phyloP scores from a whole-genome alignment of 2,329 filamentous ascomycete species.

The Aureobasidium uvarum region DNA sequence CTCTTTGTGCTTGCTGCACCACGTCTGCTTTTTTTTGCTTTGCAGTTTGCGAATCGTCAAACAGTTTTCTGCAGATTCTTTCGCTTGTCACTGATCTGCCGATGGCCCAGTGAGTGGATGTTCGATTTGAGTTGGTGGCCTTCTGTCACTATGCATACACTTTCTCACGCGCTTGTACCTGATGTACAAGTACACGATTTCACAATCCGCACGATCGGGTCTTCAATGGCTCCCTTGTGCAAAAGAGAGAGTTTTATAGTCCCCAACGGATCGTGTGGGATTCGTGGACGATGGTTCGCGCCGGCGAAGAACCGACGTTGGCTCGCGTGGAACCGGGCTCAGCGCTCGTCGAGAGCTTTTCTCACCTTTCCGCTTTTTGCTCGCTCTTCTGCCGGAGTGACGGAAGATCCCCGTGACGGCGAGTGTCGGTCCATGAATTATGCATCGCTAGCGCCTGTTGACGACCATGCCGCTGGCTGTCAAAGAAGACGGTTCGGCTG shows the following conservation, averaged over 20 bases:
- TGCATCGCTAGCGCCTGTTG: conserved; percentile 15
- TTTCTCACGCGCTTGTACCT: conserved; percentile 11
- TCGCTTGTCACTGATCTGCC: not conserved
- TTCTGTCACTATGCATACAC: conserved; percentile 19
- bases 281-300: conserved; percentile 8
- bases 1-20: not conserved
- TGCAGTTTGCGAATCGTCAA: conserved; percentile 3
- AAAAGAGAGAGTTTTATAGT: conserved; percentile 2
- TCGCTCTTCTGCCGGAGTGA: conserved; percentile 3
- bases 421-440: conserved; percentile 1
- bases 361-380: not conserved
- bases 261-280: conserved; percentile 4
- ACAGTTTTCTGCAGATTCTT: not conserved
- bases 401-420: conserved; percentile 8
- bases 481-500: conserved; percentile 18
- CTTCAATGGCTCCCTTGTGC: not conserved
- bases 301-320: conserved; percentile 20
- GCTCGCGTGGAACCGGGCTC: not conserved
- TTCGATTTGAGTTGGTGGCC: conserved; percentile 12
- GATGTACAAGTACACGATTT: conserved; percentile 1
- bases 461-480: conserved; percentile 13
- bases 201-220: conserved; percentile 15
- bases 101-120: not conserved
- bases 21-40: not conserved
- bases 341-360: not conserved